Base-by-base conservation (phyloP, 345 rosid genomes). In the Angophora floribunda region DNA sequence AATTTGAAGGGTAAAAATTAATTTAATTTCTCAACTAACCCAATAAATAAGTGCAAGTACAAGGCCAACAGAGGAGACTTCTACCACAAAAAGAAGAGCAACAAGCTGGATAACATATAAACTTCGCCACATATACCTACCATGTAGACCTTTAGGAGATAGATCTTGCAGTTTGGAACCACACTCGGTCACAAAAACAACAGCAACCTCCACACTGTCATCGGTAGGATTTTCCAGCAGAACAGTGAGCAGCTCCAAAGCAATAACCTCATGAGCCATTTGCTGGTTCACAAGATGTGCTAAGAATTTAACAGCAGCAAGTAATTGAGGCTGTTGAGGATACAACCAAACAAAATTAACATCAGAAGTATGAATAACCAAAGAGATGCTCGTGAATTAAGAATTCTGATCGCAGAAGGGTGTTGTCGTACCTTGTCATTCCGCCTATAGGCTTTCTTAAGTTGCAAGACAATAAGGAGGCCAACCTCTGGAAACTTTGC, bases 171-270 rank as follows among this genome's bases (percentile, higher is more conserved):
- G 98, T 90, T 95, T 92, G 4, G 99, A 96, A 87, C 99, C 99
- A 92, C 99, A 93, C 78, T 97, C 98, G 2, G 95, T 96, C 16
- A 96, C 96, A 84, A 98, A 96, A 22, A 98, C 99, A 85, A 95
- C 98, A 88, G 98, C 99, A 17, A 98, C 98, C 91, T 96, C 99
- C 41, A 97, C 99, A 87, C 96, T 96, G 91, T 97, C 98, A 89
- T 96, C 99, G 16, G 96, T 94, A 49, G 98, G 99, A 85, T 92
- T 91, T 91, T 92, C 96, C 78, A 96, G 93, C 93, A 96, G 93
- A 88, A 96, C 90, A 21, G 95, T 90, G 80, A 93, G 95, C 89
- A 97, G 93, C 90, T 97, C 98, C 86, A 96, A 91, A n/a, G n/a
- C n/a, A n/a, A n/a, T n/a, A n/a, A n/a, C n/a, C n/a, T n/a, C n/a